A percentile compares a stretch with the other conserved stretches of the same genome.
These are phyloP conservation scores for Akanthomyces lecanii DNA, from an alignment of 2,329 filamentous ascomycete species.

Conservation along the genomic window DNA sequence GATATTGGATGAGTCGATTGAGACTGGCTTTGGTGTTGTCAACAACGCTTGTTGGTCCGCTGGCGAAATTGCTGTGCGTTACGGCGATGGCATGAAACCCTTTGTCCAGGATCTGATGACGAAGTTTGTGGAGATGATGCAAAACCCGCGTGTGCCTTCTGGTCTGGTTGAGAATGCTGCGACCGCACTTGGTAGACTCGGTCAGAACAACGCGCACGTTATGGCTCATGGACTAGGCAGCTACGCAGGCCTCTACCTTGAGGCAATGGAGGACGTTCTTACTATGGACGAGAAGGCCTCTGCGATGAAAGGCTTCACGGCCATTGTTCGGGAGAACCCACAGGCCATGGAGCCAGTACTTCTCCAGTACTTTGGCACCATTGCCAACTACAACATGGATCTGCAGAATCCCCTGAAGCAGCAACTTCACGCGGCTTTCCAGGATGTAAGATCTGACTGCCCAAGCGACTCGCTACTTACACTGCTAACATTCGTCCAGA, in stretches of 20 bases:
- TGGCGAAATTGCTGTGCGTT: conserved; percentile 84
- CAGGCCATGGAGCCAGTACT: conserved; percentile 87
- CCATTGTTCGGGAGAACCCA: conserved; percentile 80
- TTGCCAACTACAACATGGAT: conserved; percentile 70
- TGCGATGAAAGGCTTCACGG: conserved; percentile 85
- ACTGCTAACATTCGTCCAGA: conserved; percentile 31
- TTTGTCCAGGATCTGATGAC: conserved; percentile 75
- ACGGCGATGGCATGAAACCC: conserved; percentile 68
- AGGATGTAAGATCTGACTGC: conserved; percentile 55
- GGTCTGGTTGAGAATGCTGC: conserved; percentile 92
- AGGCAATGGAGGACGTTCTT: conserved; percentile 76
- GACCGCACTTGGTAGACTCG: conserved; percentile 84
- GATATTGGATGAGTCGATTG: conserved; percentile 73
- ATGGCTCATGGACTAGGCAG: conserved; percentile 74
- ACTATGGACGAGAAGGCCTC: conserved; percentile 92
- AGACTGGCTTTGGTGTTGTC: conserved; percentile 83
- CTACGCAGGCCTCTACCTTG: conserved; percentile 79
- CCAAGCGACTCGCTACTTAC: neutral
- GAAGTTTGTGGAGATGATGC: conserved; percentile 75
- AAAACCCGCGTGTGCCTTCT: conserved; percentile 77
- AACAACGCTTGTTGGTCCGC: conserved; percentile 98
- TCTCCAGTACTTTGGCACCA: conserved; percentile 74
- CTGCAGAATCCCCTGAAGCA: conserved; percentile 57
- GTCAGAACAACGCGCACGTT: conserved; percentile 69
- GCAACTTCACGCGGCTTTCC: conserved; percentile 68